Conservation (phyloP, 306 rosid genomes). For the Malus fusca region DNA sequence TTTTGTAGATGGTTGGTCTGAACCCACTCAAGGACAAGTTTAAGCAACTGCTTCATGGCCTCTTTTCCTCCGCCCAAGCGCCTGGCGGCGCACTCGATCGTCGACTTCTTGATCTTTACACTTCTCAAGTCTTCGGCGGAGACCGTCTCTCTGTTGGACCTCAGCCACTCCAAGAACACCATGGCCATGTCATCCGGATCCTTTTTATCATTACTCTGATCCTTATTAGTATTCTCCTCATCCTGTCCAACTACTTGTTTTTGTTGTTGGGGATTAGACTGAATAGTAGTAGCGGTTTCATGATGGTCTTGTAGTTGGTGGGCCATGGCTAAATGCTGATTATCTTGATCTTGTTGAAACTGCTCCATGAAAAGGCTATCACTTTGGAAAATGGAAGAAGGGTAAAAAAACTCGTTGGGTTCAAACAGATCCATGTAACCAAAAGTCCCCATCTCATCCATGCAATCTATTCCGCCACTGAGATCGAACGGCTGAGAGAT, state of each 20-base stretch:
- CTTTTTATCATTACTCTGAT: neutral
- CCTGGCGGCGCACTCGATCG: slow-evolving; percentile 72
- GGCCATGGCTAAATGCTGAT: neutral
- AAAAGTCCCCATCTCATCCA: slow-evolving; percentile 61
- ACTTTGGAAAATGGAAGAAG: slow-evolving; percentile 44
- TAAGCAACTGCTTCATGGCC: slow-evolving; percentile 83
- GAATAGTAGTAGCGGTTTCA: neutral
- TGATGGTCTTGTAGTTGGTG: neutral
- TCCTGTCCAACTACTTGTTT: neutral
- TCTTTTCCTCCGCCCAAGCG: slow-evolving; percentile 90
- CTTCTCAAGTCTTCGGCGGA: slow-evolving; percentile 83
- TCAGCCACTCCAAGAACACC: slow-evolving; percentile 89
- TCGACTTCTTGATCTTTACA: slow-evolving; percentile 71
- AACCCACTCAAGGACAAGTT: slow-evolving; percentile 93
- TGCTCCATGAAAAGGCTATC: slow-evolving; percentile 41
- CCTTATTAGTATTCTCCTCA: neutral
- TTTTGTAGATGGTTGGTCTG: slow-evolving; percentile 77
- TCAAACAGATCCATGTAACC: slow-evolving; percentile 78
- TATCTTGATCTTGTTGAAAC: slow-evolving; percentile 19
- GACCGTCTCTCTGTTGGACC: slow-evolving; percentile 62
- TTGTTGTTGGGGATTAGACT: neutral
- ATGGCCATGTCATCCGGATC: slow-evolving; percentile 58
- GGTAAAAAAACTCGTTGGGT: slow-evolving; percentile 52
- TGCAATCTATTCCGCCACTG: slow-evolving; percentile 32
- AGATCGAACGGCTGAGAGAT: slow-evolving; percentile 24